Evolutionary conservation across 768 basidiomycete species (phyloP), one percentile per base, ranked within the genome.

Genomic region (Tricholoma flavovirens): DNA sequence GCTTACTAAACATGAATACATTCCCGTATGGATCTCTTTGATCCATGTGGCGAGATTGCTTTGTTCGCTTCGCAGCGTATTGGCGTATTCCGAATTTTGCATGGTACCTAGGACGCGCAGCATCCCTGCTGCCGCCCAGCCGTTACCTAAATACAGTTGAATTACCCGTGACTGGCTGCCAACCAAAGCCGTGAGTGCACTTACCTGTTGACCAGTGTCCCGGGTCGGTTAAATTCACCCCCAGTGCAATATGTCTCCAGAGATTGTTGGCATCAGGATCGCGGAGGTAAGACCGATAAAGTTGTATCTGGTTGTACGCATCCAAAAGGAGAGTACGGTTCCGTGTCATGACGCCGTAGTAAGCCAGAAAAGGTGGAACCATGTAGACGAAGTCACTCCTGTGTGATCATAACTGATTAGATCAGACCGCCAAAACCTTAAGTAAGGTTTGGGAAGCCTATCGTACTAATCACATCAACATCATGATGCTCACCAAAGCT

Each of bases 71-170:
- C 74, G 64, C 56, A 90, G 68, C 6, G 69, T 64, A 29, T 71
- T 71, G 1, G 78, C 72, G 58, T 75, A 90, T 49, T 77, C 70
- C 0, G 88, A 88, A 30, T 80, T 71, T 60, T 80, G 74, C 56
- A 93, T 85, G 1, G 90, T 93, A 2, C 81, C 84, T 0, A 88
- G 74, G 2, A 94, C 93, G 5, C 93, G 84, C 9, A 90, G 73
- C 80, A 93, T 93, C 1, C 93, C 93, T 15, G 84, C 87, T 0
- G 90, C 90, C 0, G 88, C 93, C 93, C 93, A 96, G 2, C 75
- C 93, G 55, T 94, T 93, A 0, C 92, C 92, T 88, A 40, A 2
- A 19, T 7, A 32, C 19, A 53, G 40, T 9, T 19, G 22, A 11
- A 46, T 26, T 57, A 32, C n/a, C n/a, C n/a, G n/a, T n/a, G n/a